These are phyloP conservation scores for Penicillium paxilli DNA, from an alignment of 495 filamentous ascomycete genomes.

Conservation along the genomic window DNA sequence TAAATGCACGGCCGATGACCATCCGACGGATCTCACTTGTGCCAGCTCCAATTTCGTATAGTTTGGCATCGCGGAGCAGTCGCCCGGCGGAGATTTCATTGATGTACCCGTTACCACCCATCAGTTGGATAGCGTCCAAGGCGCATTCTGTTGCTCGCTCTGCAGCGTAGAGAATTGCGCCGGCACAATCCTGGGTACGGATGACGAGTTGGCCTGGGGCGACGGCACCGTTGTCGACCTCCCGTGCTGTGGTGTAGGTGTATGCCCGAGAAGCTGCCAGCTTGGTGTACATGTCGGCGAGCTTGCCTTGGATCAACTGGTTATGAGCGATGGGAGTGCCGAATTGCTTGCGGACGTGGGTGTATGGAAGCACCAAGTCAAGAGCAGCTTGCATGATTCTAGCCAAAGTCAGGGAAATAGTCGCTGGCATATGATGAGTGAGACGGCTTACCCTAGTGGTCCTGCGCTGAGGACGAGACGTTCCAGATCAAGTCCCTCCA, in stretches of 20 bases:
- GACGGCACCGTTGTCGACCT: conserved; percentile 68
- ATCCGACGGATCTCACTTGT: conserved; percentile 92
- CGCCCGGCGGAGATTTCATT: conserved; percentile 92
- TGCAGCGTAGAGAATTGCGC: conserved; percentile 90
- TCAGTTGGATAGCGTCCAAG: conserved; percentile 87
- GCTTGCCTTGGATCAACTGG: conserved; percentile 89
- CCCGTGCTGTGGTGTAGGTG: conserved; percentile 73
- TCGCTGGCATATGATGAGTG: neutral
- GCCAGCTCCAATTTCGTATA: conserved; percentile 98
- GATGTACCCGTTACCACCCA: conserved; percentile 95
- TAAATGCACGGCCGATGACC: conserved; percentile 93
- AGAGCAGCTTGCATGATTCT: conserved; percentile 93
- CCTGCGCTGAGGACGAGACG: conserved; percentile 90
- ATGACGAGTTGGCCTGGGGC: conserved; percentile 46
- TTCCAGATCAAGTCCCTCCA: conserved; percentile 96
- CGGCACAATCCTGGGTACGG: conserved; percentile 89
- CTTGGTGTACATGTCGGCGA: conserved; percentile 97
- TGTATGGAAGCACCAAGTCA: conserved; percentile 86
- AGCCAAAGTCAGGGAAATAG: conserved; percentile 13
- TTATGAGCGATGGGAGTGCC: conserved; percentile 84
- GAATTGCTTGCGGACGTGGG: conserved; percentile 88
- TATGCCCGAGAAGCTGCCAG: conserved; percentile 78
- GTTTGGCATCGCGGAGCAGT: conserved; percentile 78
- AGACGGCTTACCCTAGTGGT: conserved; percentile 62
- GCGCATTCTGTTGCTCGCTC: conserved; percentile 89